Percentiles rank a stretch among this genome's conserved stretches.
These are phyloP conservation scores for Huntiella savannae DNA, from an alignment of 2,329 filamentous ascomycete species.

Conservation along the genomic window DNA sequence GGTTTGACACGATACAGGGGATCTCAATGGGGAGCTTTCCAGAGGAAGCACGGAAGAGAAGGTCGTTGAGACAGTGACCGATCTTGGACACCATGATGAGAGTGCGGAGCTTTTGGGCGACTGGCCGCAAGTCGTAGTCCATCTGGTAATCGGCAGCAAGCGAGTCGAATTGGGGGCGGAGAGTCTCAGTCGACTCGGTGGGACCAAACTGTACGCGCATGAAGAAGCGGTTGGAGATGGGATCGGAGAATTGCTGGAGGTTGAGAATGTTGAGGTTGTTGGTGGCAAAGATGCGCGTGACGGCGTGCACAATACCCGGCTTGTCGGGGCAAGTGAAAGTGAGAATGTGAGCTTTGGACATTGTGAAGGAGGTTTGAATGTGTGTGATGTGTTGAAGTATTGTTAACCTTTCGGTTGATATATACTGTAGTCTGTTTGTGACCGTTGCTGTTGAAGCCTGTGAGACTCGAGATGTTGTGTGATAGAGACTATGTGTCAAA, in stretches of 20 bases:
- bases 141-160: constrained; percentile 47
- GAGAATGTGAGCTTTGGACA: constrained; percentile 36
- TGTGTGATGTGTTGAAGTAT: neutral
- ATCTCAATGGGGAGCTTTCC: constrained; percentile 58
- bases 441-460: neutral
- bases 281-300: constrained; percentile 56
- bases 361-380: constrained; percentile 1
- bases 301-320: constrained; percentile 67
- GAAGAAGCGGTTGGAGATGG: constrained; percentile 57
- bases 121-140: constrained; percentile 52
- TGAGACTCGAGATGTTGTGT: neutral
- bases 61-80: constrained; percentile 39
- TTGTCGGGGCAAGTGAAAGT: constrained; percentile 72
- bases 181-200: constrained; percentile 26
- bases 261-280: constrained; percentile 67
- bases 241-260: constrained; percentile 69
- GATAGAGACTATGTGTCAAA: neutral
- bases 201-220: constrained; percentile 74
- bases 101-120: constrained; percentile 51
- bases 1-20: constrained; percentile 65
- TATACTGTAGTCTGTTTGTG: too few relatives aligned
- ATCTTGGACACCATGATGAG: constrained; percentile 56
- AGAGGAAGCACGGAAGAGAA: constrained; percentile 60
- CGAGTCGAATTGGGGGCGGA: constrained; percentile 36
- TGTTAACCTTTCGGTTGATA: neutral